Conservation (phyloP, 2,329 filamentous ascomycete genomes). For the Arthrobotrys musiformis region DNA sequence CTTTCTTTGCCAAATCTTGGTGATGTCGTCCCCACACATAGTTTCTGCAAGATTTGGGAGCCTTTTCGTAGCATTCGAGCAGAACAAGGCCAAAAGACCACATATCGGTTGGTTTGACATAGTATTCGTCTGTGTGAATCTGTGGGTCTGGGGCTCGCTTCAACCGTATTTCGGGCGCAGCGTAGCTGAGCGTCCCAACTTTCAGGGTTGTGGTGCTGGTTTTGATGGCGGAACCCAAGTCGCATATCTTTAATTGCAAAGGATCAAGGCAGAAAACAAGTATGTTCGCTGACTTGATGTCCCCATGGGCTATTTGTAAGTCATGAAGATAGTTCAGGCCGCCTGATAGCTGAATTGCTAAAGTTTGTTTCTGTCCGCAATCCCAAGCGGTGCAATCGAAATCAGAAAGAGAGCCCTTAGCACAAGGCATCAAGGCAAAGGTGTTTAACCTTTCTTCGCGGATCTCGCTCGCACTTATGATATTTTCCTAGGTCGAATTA, state of each 20-base stretch:
- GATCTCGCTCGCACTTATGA: background rate
- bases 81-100: background rate
- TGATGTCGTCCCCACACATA: background rate
- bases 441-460: background rate
- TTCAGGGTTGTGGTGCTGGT: background rate
- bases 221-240: background rate
- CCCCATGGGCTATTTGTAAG: background rate
- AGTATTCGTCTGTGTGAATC: background rate
- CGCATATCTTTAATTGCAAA: background rate
- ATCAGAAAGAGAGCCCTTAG: background rate
- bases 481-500: background rate
- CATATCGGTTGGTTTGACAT: background rate
- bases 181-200: background rate
- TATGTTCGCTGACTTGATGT: background rate
- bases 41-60: background rate
- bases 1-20: background rate
- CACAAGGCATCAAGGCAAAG: background rate
- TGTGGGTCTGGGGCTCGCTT: background rate
- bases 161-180: background rate
- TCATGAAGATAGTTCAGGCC: background rate
- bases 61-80: background rate
- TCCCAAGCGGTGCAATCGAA: background rate
- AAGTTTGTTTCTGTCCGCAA: background rate
- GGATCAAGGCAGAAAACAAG: background rate
- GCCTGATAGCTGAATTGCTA: background rate